A percentile compares a stretch with the other conserved stretches of the same genome.
These are phyloP conservation scores for Nemania diffusa DNA, from an alignment of 2,329 filamentous ascomycete species.

Conservation along the genomic window DNA sequence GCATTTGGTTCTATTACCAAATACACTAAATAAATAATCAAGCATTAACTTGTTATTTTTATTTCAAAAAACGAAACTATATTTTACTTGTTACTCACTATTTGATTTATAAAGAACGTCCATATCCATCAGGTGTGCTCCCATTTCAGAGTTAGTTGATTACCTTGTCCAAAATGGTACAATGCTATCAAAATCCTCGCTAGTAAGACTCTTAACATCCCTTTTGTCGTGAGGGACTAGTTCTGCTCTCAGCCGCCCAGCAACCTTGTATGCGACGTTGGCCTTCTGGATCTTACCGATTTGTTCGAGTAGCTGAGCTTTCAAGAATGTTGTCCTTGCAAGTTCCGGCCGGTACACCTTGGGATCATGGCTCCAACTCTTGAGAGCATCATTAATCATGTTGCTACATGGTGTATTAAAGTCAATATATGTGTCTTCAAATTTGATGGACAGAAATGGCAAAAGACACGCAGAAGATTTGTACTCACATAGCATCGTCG, in stretches of 20 bases:
- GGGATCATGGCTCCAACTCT: background rate
- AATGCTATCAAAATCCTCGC: constrained; percentile 9
- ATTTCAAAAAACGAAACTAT: no score
- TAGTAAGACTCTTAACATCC: background rate
- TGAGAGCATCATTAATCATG: background rate
- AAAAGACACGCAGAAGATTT: background rate
- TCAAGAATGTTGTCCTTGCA: background rate
- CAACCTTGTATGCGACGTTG: background rate
- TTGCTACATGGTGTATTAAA: background rate
- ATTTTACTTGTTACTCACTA: no score
- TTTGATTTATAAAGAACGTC: no score
- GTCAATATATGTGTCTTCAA: background rate
- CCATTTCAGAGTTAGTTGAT: no score
- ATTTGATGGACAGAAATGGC: no score
- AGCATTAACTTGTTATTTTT: no score
- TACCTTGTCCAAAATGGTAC: background rate
- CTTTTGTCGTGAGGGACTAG: background rate
- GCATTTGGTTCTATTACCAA: no score
- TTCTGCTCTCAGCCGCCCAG: background rate
- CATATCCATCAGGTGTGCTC: no score
- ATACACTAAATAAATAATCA: no score
- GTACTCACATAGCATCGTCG: constrained; percentile 9
- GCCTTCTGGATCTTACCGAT: constrained; percentile 4
- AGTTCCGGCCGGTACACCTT: background rate
- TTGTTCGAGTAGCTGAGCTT: background rate